These are phyloP conservation scores for Nectriaceae sp. DNA, from an alignment of 2,329 filamentous ascomycete species.

Conservation along the genomic window DNA sequence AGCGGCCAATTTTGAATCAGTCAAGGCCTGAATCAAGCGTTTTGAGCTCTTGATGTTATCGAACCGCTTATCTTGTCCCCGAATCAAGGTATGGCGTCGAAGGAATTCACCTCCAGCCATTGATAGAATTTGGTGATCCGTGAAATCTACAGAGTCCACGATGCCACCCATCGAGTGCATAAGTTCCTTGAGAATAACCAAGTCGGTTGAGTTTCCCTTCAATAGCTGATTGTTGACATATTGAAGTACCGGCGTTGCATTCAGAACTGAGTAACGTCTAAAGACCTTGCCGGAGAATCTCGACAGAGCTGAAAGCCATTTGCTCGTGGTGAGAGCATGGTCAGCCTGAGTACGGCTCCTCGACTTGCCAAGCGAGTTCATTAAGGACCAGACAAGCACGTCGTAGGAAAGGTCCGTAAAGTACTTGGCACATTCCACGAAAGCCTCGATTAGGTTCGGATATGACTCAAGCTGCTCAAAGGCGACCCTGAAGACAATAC, in stretches of 20 bases:
- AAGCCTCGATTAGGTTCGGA: conserved; percentile 89
- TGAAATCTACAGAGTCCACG: conserved; percentile 82
- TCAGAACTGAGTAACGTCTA: conserved; percentile 80
- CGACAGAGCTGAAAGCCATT: conserved; percentile 88
- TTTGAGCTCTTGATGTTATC: conserved; percentile 73
- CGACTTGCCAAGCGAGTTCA: conserved; percentile 69
- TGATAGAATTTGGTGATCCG: conserved; percentile 81
- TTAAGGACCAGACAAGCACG: conserved; percentile 87
- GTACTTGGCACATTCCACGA: conserved; percentile 92
- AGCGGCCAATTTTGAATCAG: conserved; percentile 75
- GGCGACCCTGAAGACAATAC: conserved; percentile 86
- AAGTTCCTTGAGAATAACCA: conserved; percentile 89
- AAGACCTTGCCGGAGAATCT: conserved; percentile 92
- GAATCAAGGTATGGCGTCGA: conserved; percentile 76
- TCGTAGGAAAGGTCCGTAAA: conserved; percentile 93
- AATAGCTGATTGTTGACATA: conserved; percentile 87
- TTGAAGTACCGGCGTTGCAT: conserved; percentile 81
- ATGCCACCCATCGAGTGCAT: conserved; percentile 94
- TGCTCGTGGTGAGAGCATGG: conserved; percentile 74
- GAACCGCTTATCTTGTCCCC: conserved; percentile 80
- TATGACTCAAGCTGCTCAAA: conserved; percentile 92
- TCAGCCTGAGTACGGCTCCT: conserved; percentile 64
- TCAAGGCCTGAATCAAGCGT: conserved; percentile 77
- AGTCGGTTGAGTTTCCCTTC: conserved; percentile 81
- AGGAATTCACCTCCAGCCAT: conserved; percentile 85